Evolutionary conservation across 192 early-diverging fungal genomes (phyloP), one percentile per base, ranked within the genome.

Genomic region (Spinellus fusiger): DNA sequence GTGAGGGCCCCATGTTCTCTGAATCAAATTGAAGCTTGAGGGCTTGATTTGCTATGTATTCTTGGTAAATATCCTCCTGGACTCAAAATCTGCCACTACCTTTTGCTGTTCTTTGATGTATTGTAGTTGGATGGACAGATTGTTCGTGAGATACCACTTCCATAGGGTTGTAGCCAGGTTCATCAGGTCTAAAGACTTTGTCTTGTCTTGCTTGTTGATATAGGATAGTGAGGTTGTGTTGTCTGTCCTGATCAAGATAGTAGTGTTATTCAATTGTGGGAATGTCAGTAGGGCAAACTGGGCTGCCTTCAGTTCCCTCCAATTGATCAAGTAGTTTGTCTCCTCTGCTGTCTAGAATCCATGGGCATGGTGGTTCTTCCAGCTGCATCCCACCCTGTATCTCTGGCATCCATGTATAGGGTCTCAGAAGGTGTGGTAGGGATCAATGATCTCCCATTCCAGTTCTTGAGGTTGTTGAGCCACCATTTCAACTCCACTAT

Each of bases 391-490:
- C 71, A 68, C n/a, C 61, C 61, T 7, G n/a, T 18, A 28, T 56
- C 53, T 34, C 56, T 64, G 16, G 61, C 61, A 25, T 68, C 71
- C 18, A 67, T 61, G 62, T 53, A 62, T 0, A 64, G 27, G 23
- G 55, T 62, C 50, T 54, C 7, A 9, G 64, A 10, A 23, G 66
- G 29, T 9, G 55, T 28, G 0, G 54, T 28, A 20, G 44, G 59
- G 5, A 73, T 44, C 38, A 63, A 56, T 31, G 32, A 58, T 2
- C 1, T 44, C 9, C 63, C 72, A 51, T 69, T 74, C 66, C 63
- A 49, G 0, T 34, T 0, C n/a, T 4, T 0, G 20, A 73, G 29
- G 44, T 51, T 44, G 31, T 3, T 31, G 7, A 23, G 0, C 31
- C 58, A 60, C 48, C 58, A 60, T 0, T 6, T 12, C 4, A 60